These are phyloP conservation scores for Vitis cinerea DNA, from an alignment of 164 flowering plant genomes.

Conservation along the genomic window DNA sequence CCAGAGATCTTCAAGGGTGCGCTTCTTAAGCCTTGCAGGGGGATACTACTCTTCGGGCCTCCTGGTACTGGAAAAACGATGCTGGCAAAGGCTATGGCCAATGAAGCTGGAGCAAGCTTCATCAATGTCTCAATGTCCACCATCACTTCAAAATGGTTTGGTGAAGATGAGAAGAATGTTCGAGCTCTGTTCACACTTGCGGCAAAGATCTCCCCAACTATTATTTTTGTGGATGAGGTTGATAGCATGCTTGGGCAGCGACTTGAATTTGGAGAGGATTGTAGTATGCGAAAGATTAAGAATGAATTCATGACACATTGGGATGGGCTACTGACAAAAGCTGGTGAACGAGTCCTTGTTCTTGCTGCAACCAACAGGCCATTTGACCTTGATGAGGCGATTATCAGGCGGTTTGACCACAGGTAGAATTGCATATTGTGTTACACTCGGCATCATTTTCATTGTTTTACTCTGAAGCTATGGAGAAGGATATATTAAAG, in stretches of 20 bases:
- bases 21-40: conserved; percentile 53
- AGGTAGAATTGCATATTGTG: conserved; percentile 34
- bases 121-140: conserved; percentile 66
- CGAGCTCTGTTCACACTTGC: conserved; percentile 51
- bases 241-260: conserved; percentile 74
- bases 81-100: conserved; percentile 67
- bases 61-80: conserved; percentile 71
- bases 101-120: conserved; percentile 66
- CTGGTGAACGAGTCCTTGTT: conserved; percentile 72
- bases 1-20: conserved; percentile 63
- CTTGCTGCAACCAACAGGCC: conserved; percentile 89
- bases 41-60: conserved; percentile 57
- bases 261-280: conserved; percentile 51
- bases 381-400: conserved; percentile 81
- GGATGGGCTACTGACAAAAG: conserved; percentile 69
- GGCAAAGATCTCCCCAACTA: conserved; percentile 54
- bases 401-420: conserved; percentile 81
- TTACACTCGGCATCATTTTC: not conserved
- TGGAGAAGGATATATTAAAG: not conserved
- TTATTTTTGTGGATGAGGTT: conserved; percentile 74
- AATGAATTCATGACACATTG: conserved; percentile 75
- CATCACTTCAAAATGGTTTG: conserved; percentile 64
- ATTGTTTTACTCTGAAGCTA: not conserved
- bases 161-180: conserved; percentile 57
- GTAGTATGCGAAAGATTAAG: conserved; percentile 56